Base-by-base conservation (phyloP, 345 rosid genomes). In the Moricandia arvensis region DNA sequence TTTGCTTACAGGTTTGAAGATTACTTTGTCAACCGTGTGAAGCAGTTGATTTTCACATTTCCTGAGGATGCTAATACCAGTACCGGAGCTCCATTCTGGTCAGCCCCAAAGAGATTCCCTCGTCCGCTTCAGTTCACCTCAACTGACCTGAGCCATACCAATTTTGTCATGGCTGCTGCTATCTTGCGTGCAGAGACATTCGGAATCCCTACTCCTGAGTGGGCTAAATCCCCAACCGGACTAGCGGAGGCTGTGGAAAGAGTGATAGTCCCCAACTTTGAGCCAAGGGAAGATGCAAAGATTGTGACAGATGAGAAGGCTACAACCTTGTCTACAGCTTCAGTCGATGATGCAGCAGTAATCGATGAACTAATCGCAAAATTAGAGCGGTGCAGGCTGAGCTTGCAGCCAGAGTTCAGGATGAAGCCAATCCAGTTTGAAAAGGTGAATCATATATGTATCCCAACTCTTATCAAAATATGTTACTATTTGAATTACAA, bases 21-120 rank as follows among this genome's bases (percentile, higher is more conserved):
- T 73, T 93, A 96, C 83, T 96, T 91, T 62, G 80, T 74, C 58
- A 81, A 88, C 71, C 95, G 98, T 13, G 89, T 93, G 71, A 93
- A 91, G 89, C 98, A 96, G 78, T 68, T 96, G 79, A 84, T 80
- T 59, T 87, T 76, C 69, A 93, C 98, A 59, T 96, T 96, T 82
- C 98, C 99, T 2, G 99, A 96, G 81, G 98, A 91, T 78, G 97
- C 99, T 59, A 75, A 84, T 29, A 93, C 97, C 57, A 91, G 94
- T 78, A 91, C 89, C 2, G 98, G 99, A 31, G 89, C 91, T 73
- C 97, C 97, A 1, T 96, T 96, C 86, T 96, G 98, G 98, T 96
- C 99, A 6, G 99, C 99, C 49, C 98, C 99, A 57, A 96, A 96
- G 80, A 83, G 98, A 31, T 96, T 93, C 77, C 99, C 99, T 59